These are phyloP conservation scores for Reutealis trisperma DNA, from an alignment of 345 rosid species.

Conservation along the genomic window DNA sequence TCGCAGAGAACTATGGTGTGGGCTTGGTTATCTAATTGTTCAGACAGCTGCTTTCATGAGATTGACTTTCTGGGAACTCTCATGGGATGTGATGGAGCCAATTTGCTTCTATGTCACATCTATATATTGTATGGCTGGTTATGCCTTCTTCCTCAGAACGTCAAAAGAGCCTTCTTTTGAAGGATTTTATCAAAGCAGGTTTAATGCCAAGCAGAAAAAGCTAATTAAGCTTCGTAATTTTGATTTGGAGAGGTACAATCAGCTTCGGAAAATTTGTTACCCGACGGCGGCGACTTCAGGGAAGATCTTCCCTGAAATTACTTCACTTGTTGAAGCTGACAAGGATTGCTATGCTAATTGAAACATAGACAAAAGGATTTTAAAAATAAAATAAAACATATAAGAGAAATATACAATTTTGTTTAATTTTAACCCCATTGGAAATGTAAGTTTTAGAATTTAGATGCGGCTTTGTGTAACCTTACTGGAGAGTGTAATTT, in stretches of 20 bases:
- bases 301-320: not conserved
- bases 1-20: constrained; percentile 73
- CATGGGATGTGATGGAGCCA: constrained; percentile 99
- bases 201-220: constrained; percentile 58
- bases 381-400: not conserved
- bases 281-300: constrained; percentile 18
- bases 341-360: not conserved
- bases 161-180: constrained; percentile 82
- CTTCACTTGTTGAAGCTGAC: constrained; percentile 9
- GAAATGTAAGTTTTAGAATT: not conserved
- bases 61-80: constrained; percentile 95
- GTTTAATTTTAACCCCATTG: not conserved
- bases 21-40: constrained; percentile 61
- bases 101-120: constrained; percentile 87
- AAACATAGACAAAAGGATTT: too few relatives aligned
- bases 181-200: constrained; percentile 81
- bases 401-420: constrained; percentile 5
- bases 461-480: constrained; percentile 33
- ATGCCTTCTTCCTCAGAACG: constrained; percentile 81
- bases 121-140: constrained; percentile 68
- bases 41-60: constrained; percentile 94
- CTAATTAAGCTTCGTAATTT: constrained; percentile 53
- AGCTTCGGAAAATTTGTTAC: constrained; percentile 46
- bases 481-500: constrained; percentile 7
- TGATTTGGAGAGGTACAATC: constrained; percentile 54